phyloP scores from a whole-genome alignment of 805 yeast species.

The Nakazawaea sp. region DNA sequence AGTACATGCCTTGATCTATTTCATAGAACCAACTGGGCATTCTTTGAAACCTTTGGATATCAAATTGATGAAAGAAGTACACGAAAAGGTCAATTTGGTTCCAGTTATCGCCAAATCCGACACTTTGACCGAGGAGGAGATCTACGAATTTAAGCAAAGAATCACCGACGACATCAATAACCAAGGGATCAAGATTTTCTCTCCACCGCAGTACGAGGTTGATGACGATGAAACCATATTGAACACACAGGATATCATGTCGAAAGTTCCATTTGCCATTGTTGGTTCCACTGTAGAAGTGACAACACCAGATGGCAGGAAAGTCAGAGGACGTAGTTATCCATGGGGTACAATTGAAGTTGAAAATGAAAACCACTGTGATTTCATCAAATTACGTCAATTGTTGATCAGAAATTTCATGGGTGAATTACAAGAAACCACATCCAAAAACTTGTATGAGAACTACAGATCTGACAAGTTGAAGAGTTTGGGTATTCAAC shows the following conservation, averaged over 20 bases:
- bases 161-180: conserved; percentile 69
- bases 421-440: conserved; percentile 89
- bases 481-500: conserved; percentile 76
- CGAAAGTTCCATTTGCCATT: conserved; percentile 84
- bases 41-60: conserved; percentile 84
- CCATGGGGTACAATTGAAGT: conserved; percentile 98
- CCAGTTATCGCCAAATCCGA: conserved; percentile 96
- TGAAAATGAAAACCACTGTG: conserved; percentile 90
- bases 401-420: conserved; percentile 82
- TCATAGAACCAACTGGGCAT: conserved; percentile 97
- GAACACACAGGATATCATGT: conserved; percentile 59
- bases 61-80: conserved; percentile 79
- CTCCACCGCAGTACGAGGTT: conserved; percentile 72
- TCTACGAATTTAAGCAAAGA: conserved; percentile 64
- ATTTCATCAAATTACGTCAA: conserved; percentile 83
- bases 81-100: conserved; percentile 85
- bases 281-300: conserved; percentile 81
- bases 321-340: conserved; percentile 84
- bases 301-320: conserved; percentile 65
- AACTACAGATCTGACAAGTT: conserved; percentile 83
- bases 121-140: conserved; percentile 84
- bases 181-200: conserved; percentile 70
- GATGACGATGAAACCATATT: conserved; percentile 72
- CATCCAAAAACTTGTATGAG: conserved; percentile 74
- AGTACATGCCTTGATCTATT: conserved; percentile 88